Conservation (phyloP, 78 protist species). For the Dictyostelium capitatum region DNA sequence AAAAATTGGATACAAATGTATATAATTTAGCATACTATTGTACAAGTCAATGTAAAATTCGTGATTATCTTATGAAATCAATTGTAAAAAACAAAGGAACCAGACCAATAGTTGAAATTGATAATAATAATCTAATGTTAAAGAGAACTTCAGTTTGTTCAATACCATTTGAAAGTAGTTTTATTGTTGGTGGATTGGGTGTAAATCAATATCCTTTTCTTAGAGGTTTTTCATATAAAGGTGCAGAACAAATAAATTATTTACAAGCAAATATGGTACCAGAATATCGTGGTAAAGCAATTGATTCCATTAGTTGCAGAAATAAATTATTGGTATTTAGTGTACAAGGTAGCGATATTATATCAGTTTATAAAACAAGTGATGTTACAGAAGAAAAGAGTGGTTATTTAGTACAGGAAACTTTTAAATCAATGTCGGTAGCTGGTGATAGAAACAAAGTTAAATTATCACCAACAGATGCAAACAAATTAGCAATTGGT, state of each 20-base stretch:
- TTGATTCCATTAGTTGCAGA: not conserved
- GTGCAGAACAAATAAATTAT: conserved; percentile 9
- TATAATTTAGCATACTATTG: conserved; percentile 1
- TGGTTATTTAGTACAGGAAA: not conserved
- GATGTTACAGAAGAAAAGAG: not conserved
- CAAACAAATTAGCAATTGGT: not conserved
- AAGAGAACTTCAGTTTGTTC: conserved; percentile 14
- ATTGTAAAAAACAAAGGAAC: no score
- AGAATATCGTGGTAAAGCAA: not conserved
- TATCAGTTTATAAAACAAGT: not conserved
- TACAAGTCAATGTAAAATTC: not conserved
- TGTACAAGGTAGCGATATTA: not conserved
- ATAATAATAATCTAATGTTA: no score
- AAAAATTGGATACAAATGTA: not conserved
- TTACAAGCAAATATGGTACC: not conserved
- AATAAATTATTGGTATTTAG: conserved; percentile 7
- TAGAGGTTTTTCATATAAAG: conserved; percentile 6
- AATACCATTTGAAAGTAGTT: conserved; percentile 28
- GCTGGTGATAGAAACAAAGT: not conserved
- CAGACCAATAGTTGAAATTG: no score
- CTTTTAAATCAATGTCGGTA: not conserved
- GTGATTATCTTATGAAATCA: not conserved
- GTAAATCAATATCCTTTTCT: conserved; percentile 4
- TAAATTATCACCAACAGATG: not conserved
- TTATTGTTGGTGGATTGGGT: conserved; percentile 20